Evolutionary conservation across 805 yeast species (phyloP).

Genomic region (Nakazawaea wickerhamii): DNA sequence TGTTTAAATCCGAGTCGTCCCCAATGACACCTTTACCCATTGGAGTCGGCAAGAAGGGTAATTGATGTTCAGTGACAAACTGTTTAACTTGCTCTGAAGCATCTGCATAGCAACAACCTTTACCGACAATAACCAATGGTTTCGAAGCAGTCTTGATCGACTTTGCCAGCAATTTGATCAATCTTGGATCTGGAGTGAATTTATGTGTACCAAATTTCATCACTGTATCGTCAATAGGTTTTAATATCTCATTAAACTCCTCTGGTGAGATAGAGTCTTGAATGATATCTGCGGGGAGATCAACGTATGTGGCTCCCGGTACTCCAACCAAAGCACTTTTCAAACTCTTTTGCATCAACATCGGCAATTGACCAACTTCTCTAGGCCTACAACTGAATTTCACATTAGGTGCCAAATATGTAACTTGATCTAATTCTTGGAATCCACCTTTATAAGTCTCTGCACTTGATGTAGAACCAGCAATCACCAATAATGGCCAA

Average conservation of each 20-base stretch:
- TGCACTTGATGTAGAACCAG: slow-evolving; percentile 51
- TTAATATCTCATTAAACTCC: slow-evolving; percentile 16
- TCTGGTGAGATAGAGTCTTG: slow-evolving; percentile 23
- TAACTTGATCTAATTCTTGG: slow-evolving; percentile 65
- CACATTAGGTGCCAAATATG: slow-evolving; percentile 40
- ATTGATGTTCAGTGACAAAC: slow-evolving; percentile 35
- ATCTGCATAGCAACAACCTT: slow-evolving; percentile 49
- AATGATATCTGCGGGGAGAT: slow-evolving; percentile 59
- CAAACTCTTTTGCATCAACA: slow-evolving; percentile 41
- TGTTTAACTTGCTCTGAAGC: slow-evolving; percentile 34
- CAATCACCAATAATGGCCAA: slow-evolving; percentile 62
- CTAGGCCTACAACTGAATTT: slow-evolving; percentile 47
- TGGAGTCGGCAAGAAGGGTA: slow-evolving; percentile 68
- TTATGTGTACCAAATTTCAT: slow-evolving; percentile 23
- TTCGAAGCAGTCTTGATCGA: slow-evolving; percentile 30
- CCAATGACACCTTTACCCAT: slow-evolving; percentile 72
- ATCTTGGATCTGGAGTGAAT: slow-evolving; percentile 29
- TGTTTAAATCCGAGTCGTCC: slow-evolving; percentile 42
- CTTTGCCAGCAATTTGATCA: slow-evolving; percentile 30
- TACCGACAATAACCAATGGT: slow-evolving; percentile 59
- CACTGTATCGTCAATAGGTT: slow-evolving; percentile 7
- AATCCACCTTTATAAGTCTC: slow-evolving; percentile 57
- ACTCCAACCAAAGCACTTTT: slow-evolving; percentile 39
- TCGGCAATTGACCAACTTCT: slow-evolving; percentile 29
- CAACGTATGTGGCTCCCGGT: slow-evolving; percentile 60